Base-by-base conservation (phyloP, 352 stramenopile species). In the Phytophthora vignae region DNA sequence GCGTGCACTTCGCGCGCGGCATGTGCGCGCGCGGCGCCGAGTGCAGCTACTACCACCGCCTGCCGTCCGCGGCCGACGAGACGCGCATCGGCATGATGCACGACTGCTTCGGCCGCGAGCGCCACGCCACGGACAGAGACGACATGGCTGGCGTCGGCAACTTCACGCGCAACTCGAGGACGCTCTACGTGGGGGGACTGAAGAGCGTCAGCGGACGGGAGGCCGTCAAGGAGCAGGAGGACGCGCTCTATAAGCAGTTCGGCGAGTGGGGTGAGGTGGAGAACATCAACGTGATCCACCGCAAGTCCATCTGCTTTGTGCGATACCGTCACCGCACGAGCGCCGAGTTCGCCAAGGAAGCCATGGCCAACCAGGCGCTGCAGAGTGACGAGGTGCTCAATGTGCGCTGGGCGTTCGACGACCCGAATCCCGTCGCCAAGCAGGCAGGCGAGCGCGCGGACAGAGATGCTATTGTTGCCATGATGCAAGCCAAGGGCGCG, bases 231-330 rank as follows among this genome's bases (percentile, higher is more conserved):
- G 49, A 85, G 44, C 69, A 98, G 9, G 79, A 97, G 29, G 73
- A 88, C 12, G 79, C 74, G 6, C 69, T 98, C 9, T 83, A 77
- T 73, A 86, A 91, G 59, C 92, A 98, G 61, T 98, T 98, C 77
- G 81, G 83, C 2, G 95, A 98, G 73, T 98, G 89, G 87, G 95
- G 95, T 17, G 95, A 98, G 74, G 87, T 98, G 9, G 95, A 98
- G 74, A 94, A 90, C 66, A 85, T 98, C 60, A 98, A 98, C 80
- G 87, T 98, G 21, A 95, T 98, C 58, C 84, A 94, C 55, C 81
- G 95, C n/a, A 80, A 98, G 59, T 91, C 85, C 17, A 98, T 98
- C 68, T 84, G 84, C 52, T 98, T 98, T 60, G 90, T 98, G 46
- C 76, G 95, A 25, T 98, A 85, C 63, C 86, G 89, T 52, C 84